These are phyloP conservation scores for Cordia subcordata DNA, from an alignment of 257 asterid genomes.

Conservation along the genomic window DNA sequence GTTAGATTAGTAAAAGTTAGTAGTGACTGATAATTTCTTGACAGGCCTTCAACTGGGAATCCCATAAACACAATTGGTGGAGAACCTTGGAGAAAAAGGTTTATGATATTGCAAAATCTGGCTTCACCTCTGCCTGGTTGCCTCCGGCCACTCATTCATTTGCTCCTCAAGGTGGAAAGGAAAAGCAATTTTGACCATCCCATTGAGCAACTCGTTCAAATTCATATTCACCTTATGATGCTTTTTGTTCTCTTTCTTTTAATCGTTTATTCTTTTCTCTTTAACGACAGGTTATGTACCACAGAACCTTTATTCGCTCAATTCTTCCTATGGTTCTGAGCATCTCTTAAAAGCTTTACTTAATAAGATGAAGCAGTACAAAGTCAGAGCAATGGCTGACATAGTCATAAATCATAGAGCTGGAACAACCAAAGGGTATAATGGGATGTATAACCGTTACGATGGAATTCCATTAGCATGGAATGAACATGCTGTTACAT, in stretches of 20 bases:
- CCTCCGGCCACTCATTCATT: slow-evolving; percentile 82
- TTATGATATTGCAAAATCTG: slow-evolving; percentile 84
- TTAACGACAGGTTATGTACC: slow-evolving; percentile 75
- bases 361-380: slow-evolving; percentile 72
- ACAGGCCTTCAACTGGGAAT: slow-evolving; percentile 98
- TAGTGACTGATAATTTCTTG: slow-evolving; percentile 23
- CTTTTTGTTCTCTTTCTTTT: slow-evolving; percentile 10
- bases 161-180: slow-evolving; percentile 69
- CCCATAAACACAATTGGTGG: slow-evolving; percentile 96
- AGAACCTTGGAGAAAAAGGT: slow-evolving; percentile 65
- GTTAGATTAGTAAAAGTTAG: not conserved
- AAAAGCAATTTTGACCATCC: not conserved
- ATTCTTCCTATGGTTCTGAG: slow-evolving; percentile 88
- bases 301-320: slow-evolving; percentile 76
- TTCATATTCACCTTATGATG: not conserved
- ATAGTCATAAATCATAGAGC: slow-evolving; percentile 92
- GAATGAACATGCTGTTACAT: slow-evolving; percentile 90
- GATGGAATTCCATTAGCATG: slow-evolving; percentile 89
- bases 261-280: slow-evolving; percentile 13
- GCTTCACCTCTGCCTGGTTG: slow-evolving; percentile 94
- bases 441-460: slow-evolving; percentile 88
- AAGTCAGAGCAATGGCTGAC: slow-evolving; percentile 94
- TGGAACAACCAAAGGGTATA: slow-evolving; percentile 83
- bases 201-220: not conserved
- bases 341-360: slow-evolving; percentile 64